Percentiles rank a stretch among this genome's conserved stretches.
These are phyloP conservation scores for Penicillium longicatenatum DNA, from an alignment of 495 filamentous ascomycete genomes.

Conservation along the genomic window DNA sequence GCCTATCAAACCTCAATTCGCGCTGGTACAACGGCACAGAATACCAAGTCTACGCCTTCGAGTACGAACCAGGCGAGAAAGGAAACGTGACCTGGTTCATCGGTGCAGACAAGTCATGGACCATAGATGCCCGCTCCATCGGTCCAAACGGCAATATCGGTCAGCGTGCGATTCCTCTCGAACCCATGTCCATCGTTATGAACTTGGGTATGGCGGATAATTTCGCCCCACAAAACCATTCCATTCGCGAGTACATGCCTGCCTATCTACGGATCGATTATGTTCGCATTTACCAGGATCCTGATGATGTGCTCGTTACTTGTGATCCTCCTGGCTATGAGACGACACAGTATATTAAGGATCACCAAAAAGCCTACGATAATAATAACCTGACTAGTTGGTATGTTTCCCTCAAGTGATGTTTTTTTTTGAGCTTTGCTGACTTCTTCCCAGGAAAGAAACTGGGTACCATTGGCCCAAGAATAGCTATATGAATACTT, in stretches of 20 bases:
- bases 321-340: slow-evolving; percentile 72
- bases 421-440: not conserved
- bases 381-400: slow-evolving; percentile 65
- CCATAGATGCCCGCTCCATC: slow-evolving; percentile 62
- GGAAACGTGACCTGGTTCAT: slow-evolving; percentile 71
- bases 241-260: slow-evolving; percentile 58
- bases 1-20: slow-evolving; percentile 70
- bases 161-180: slow-evolving; percentile 65
- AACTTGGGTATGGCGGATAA: slow-evolving; percentile 75
- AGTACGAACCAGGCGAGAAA: slow-evolving; percentile 65
- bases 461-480: slow-evolving; percentile 51
- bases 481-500: slow-evolving; percentile 51
- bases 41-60: slow-evolving; percentile 73
- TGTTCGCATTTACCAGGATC: slow-evolving; percentile 73
- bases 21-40: slow-evolving; percentile 74
- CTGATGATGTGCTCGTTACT: slow-evolving; percentile 58
- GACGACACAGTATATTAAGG: slow-evolving; percentile 69
- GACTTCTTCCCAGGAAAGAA: slow-evolving; percentile 27
- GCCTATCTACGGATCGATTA: slow-evolving; percentile 75
- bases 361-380: slow-evolving; percentile 62
- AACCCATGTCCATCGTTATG: slow-evolving; percentile 69
- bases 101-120: slow-evolving; percentile 66
- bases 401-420: slow-evolving; percentile 24
- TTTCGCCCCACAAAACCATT: slow-evolving; percentile 64
- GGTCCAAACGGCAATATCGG: slow-evolving; percentile 76